Evolutionary conservation across 2,329 filamentous ascomycete genomes (phyloP), one percentile per base, ranked within the genome.

Genomic region (Coleophoma crateriformis): DNA sequence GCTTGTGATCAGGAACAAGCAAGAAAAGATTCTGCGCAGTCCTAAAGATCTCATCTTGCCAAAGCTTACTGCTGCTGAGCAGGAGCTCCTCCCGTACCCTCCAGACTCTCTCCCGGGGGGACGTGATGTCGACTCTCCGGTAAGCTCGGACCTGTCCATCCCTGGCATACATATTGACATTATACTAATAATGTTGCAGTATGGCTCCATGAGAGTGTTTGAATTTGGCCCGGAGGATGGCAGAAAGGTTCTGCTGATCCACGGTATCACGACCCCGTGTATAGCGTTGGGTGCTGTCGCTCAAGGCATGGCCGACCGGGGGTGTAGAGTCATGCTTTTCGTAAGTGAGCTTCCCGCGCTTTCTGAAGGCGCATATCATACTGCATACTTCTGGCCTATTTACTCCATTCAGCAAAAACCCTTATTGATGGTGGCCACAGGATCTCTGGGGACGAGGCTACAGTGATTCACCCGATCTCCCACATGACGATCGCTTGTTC

Each of bases 391-490:
- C 27, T 27, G 8, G 3, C 2, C 27, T 27, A 27, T 27, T 27
- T 27, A 27, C 27, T 27, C 27, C 8, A 27, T 27, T 27, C 6
- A 7, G 3, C 27, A 10, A 2, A 7, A 2, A 2, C 27, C 8
- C 27, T 27, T 27, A 10, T n/a, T 47, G 15, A 27, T 33, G 33
- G 20, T n/a, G 38, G 45, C 40, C 47, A 17, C 34, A 59, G 82
- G 85, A 89, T 63, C 72, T 88, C 45, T 88, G 85, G 57, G 87
- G 87, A 19, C 76, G 88, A 58, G 89, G 89, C n/a, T 92, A 86
- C 62, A 87, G 83, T 0, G 85, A 89, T 60, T 76, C 77, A 1
- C 76, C 77, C 1, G 65, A 67, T 2, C 62, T 81, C 20, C 68
- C 73, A 5, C 82, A 86, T 63, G 80, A 86, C 61, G 68, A 75